phyloP scores from a whole-genome alignment of 2,329 filamentous ascomycete genomes.

The Saccharata proteae region DNA sequence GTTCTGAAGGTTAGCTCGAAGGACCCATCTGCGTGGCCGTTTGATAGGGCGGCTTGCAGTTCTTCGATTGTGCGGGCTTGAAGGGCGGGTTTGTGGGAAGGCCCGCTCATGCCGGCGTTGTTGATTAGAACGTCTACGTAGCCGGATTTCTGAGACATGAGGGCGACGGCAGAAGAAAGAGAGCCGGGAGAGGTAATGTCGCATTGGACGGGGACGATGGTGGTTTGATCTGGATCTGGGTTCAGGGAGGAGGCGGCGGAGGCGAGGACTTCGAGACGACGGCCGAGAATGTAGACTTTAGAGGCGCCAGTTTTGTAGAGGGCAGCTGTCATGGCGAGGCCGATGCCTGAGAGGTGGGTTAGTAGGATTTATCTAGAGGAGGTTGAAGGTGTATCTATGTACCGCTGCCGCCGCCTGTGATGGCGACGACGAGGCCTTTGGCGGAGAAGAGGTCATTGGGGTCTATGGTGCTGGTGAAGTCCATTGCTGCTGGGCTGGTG shows the following conservation, averaged over 20 bases:
- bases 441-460: constrained; percentile 27
- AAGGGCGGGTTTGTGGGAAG: constrained; percentile 29
- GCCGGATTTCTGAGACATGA: constrained; percentile 29
- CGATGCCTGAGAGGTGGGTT: constrained; percentile 20
- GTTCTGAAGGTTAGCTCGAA: constrained; percentile 23
- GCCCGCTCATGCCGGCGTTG: constrained; percentile 39
- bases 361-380: constrained; percentile 16
- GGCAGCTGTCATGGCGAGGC: constrained; percentile 28
- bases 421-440: constrained; percentile 27
- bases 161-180: constrained; percentile 28
- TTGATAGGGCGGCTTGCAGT: constrained; percentile 29
- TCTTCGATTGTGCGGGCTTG: constrained; percentile 31
- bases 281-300: constrained; percentile 35
- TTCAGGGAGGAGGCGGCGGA: constrained; percentile 25
- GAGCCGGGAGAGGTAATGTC: constrained; percentile 32
- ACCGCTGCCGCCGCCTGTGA: constrained; percentile 32
- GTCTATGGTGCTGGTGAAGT: constrained; percentile 21
- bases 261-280: constrained; percentile 28
- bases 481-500: constrained; percentile 19
- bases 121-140: constrained; percentile 42
- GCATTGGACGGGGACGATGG: constrained; percentile 30
- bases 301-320: constrained; percentile 29
- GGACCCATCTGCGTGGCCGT: constrained; percentile 21
- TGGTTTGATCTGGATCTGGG: constrained; percentile 11
- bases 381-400: constrained; percentile 10